phyloP scores from a whole-genome alignment of 2,329 filamentous ascomycete species.

The Amauroascus verrucosus region DNA sequence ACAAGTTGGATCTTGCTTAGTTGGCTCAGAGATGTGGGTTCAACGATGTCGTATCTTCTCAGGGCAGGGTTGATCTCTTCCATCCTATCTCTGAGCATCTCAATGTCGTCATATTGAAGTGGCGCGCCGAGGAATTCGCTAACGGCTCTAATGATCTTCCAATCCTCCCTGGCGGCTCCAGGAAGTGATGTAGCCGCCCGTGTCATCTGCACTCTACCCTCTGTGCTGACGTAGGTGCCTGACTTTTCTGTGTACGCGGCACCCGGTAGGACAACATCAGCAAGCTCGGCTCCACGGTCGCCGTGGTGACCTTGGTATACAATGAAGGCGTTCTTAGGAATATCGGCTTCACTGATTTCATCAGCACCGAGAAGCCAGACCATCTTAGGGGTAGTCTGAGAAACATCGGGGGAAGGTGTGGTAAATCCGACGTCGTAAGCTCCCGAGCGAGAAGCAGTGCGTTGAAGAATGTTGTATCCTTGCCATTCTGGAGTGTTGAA shows the following conservation, averaged over 20 bases:
- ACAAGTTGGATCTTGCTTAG: constrained; percentile 91
- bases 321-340: constrained; percentile 92
- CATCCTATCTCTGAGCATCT: constrained; percentile 84
- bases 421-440: constrained; percentile 95
- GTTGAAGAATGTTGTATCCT: constrained; percentile 92
- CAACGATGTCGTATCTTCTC: constrained; percentile 80
- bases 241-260: constrained; percentile 96
- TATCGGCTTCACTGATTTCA: constrained; percentile 72
- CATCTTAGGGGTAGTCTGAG: constrained; percentile 82
- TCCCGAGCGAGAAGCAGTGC: constrained; percentile 80
- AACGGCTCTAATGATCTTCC: constrained; percentile 93
- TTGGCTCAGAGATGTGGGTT: constrained; percentile 61
- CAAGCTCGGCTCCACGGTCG: constrained; percentile 82
- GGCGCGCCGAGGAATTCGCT: constrained; percentile 83
- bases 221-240: constrained; percentile 93
- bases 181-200: constrained; percentile 80
- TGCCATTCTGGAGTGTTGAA: constrained; percentile 90
- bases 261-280: constrained; percentile 85
- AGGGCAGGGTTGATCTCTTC: constrained; percentile 86
- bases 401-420: constrained; percentile 68
- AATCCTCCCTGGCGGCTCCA: constrained; percentile 86
- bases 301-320: constrained; percentile 98
- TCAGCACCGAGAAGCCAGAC: constrained; percentile 95
- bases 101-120: constrained; percentile 87
- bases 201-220: constrained; percentile 89